These are phyloP conservation scores for Ettlia oleoabundans DNA, from an alignment of 139 green algal species.

Conservation along the genomic window DNA sequence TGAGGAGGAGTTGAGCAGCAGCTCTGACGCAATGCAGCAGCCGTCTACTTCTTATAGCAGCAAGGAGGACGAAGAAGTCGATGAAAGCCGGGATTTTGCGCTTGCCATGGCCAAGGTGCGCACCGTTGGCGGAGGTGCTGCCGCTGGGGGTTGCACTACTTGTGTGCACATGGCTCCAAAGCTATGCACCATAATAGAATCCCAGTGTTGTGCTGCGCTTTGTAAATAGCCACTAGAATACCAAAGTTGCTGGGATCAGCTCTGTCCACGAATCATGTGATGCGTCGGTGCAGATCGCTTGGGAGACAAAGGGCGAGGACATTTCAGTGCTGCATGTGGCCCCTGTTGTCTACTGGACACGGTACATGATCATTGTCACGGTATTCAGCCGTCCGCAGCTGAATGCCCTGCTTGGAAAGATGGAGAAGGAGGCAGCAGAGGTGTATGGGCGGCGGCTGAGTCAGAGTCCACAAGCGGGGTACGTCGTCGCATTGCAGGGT, in stretches of 20 bases:
- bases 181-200: too few species aligned
- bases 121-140: too few species aligned
- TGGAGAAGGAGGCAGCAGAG: conserved; percentile 59
- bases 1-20: background rate
- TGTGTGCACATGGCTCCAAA: too few species aligned
- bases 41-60: conserved; percentile 14
- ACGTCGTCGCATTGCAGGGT: too few species aligned
- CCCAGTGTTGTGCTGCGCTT: too few species aligned
- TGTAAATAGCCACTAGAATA: too few species aligned
- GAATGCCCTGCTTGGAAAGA: conserved; percentile 68
- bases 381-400: conserved; percentile 72
- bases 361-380: conserved; percentile 66
- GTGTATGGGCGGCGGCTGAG: conserved; percentile 23
- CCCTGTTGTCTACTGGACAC: conserved; percentile 69
- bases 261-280: background rate
- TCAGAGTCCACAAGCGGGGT: background rate
- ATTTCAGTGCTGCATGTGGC: conserved; percentile 72
- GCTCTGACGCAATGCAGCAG: background rate
- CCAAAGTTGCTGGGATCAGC: too few species aligned
- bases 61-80: background rate
- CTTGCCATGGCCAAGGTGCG: conserved; percentile 29
- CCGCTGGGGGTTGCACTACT: too few species aligned
- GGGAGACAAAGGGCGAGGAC: conserved; percentile 62
- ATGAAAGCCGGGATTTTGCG: conserved; percentile 21
- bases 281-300: conserved; percentile 21